Percentiles rank a stretch among this genome's conserved stretches.
These are phyloP conservation scores for Ophiostoma himal-ulmi DNA, from an alignment of 2,329 filamentous ascomycete genomes.

Conservation along the genomic window DNA sequence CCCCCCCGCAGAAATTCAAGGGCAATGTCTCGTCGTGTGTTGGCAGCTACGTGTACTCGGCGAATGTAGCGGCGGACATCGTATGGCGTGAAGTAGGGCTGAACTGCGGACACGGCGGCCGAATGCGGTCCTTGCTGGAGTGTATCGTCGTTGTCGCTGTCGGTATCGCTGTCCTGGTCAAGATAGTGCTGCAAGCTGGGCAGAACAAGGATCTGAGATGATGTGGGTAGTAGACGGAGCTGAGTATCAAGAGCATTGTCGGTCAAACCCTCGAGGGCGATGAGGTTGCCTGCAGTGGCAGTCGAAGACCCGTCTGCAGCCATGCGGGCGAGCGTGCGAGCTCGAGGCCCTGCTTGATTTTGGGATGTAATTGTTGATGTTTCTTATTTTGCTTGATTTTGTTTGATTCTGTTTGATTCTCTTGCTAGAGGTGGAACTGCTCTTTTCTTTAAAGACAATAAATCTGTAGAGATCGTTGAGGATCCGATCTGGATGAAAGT, in stretches of 20 bases:
- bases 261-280: slow-evolving; percentile 54
- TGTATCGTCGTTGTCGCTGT: slow-evolving; percentile 31
- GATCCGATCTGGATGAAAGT: not conserved
- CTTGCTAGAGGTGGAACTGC: not conserved
- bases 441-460: not conserved
- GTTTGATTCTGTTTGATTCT: not conserved
- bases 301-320: not conserved
- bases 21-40: slow-evolving; percentile 44
- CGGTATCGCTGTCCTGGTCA: slow-evolving; percentile 19
- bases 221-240: slow-evolving; percentile 53
- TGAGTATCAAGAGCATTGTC: slow-evolving; percentile 52
- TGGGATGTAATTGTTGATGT: not conserved
- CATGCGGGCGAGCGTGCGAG: slow-evolving; percentile 15
- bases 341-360: not conserved
- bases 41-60: slow-evolving; percentile 46
- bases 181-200: slow-evolving; percentile 48
- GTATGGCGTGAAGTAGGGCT: slow-evolving; percentile 28
- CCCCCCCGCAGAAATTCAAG: slow-evolving; percentile 43
- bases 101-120: slow-evolving; percentile 8
- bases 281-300: slow-evolving; percentile 43
- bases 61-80: slow-evolving; percentile 41
- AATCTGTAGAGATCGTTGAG: not conserved
- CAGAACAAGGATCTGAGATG: slow-evolving; percentile 52
- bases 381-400: not conserved
- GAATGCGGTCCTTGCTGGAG: slow-evolving; percentile 6